Conservation (phyloP, 1,284 basidiomycete species). For the Termitomyces sp. region DNA sequence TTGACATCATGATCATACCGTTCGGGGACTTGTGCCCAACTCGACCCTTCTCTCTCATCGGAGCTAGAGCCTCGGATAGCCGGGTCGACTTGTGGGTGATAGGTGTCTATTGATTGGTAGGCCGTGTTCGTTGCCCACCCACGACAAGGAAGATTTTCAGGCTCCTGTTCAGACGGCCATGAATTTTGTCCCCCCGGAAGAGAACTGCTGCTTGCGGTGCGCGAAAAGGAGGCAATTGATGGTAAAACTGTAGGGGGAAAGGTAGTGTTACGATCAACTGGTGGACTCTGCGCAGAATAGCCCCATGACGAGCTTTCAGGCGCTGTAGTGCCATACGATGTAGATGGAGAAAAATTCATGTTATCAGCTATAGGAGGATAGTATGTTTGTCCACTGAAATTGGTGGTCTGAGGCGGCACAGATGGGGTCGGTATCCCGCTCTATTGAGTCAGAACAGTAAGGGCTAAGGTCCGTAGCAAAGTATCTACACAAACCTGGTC, state of each 20-base stretch:
- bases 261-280: conserved; percentile 46
- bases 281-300: conserved; percentile 40
- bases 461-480: not conserved
- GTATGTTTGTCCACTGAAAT: conserved; percentile 40
- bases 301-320: conserved; percentile 45
- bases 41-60: conserved; percentile 26
- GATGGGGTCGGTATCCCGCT: conserved; percentile 33
- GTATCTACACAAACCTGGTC: conserved; percentile 33
- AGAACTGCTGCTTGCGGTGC: conserved; percentile 23
- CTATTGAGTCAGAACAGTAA: conserved; percentile 9
- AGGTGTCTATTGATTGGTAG: conserved; percentile 25
- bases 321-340: conserved; percentile 33
- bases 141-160: conserved; percentile 29
- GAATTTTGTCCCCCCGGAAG: conserved; percentile 13
- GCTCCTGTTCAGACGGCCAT: conserved; percentile 25
- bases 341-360: conserved; percentile 26
- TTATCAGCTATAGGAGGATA: conserved; percentile 31
- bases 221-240: conserved; percentile 44
- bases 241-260: conserved; percentile 48
- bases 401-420: conserved; percentile 33
- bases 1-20: conserved; percentile 20
- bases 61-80: conserved; percentile 26
- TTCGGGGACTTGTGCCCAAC: conserved; percentile 26
- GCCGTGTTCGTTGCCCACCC: conserved; percentile 30
- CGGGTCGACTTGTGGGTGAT: conserved; percentile 29